Evolutionary conservation across 106 monocot genomes (phyloP).

Genomic region (Vanilla planifolia): DNA sequence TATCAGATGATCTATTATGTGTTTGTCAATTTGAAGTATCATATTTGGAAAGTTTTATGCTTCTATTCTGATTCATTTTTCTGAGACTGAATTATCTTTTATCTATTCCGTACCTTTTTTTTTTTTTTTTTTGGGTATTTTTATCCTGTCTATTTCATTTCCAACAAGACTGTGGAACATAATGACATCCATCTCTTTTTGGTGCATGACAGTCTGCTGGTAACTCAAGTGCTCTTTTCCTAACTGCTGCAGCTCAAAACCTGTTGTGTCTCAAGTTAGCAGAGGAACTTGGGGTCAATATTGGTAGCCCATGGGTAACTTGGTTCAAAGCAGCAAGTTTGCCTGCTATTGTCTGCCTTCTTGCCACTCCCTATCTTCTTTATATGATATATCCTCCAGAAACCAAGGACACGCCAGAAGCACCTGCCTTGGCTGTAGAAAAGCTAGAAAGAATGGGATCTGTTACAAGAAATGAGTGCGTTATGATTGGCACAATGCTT

Average conservation of each 20-base stretch:
- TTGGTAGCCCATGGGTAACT: conserved; percentile 80
- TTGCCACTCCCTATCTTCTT: conserved; percentile 76
- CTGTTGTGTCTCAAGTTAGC: conserved; percentile 89
- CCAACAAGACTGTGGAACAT: neutral
- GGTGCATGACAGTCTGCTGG: conserved; percentile 65
- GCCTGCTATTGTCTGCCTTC: conserved; percentile 78
- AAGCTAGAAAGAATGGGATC: conserved; percentile 88
- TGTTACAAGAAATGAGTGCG: conserved; percentile 77
- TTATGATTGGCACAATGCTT: conserved; percentile 90
- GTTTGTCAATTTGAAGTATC: too few species aligned
- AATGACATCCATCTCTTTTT: conserved; percentile 11
- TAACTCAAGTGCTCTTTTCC: conserved; percentile 93
- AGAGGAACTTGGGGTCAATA: conserved; percentile 79
- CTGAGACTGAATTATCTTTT: too few species aligned
- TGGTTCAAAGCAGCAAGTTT: conserved; percentile 97
- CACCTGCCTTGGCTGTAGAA: conserved; percentile 76
- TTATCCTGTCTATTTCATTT: neutral
- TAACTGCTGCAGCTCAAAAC: conserved; percentile 96
- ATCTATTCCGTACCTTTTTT: neutral
- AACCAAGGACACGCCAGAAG: conserved; percentile 84
- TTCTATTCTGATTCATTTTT: neutral
- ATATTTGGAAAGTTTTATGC: neutral
- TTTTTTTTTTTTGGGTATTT: neutral
- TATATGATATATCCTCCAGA: conserved; percentile 91
- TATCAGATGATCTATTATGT: too few species aligned